These are phyloP conservation scores for Coprinellus aureogranulatus DNA, from an alignment of 768 basidiomycete genomes.

Conservation along the genomic window DNA sequence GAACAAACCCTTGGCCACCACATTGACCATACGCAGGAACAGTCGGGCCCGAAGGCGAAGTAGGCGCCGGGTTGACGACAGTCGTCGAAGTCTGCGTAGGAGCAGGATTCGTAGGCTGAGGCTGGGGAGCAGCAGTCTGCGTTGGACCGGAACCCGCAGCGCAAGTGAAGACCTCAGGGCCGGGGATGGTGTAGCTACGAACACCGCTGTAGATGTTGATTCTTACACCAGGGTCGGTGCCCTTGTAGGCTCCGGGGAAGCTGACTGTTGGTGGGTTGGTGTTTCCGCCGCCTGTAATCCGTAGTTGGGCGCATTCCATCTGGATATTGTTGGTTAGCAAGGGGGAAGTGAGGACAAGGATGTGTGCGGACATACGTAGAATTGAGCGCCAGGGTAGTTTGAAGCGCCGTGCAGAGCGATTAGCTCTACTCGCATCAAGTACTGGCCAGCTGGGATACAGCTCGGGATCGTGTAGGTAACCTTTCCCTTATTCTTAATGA, in stretches of 20 bases:
- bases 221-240: slow-evolving; percentile 46
- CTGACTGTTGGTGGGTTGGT: slow-evolving; percentile 40
- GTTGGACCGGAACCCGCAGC: slow-evolving; percentile 17
- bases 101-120: slow-evolving; percentile 7
- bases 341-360: too few relatives aligned
- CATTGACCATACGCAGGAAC: slow-evolving; percentile 44
- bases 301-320: slow-evolving; percentile 48
- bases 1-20: slow-evolving; percentile 33
- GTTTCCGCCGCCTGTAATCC: slow-evolving; percentile 44
- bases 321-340: too few relatives aligned
- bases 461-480: slow-evolving; percentile 45
- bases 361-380: slow-evolving; percentile 31
- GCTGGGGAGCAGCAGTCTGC: slow-evolving; percentile 8
- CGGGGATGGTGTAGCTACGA: slow-evolving; percentile 41
- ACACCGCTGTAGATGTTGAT: slow-evolving; percentile 42
- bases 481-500: slow-evolving; percentile 50
- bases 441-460: slow-evolving; percentile 47
- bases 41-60: slow-evolving; percentile 16
- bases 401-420: slow-evolving; percentile 45
- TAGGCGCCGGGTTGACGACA: not conserved
- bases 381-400: slow-evolving; percentile 54
- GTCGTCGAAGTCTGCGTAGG: slow-evolving; percentile 13
- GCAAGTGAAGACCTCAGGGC: slow-evolving; percentile 39
- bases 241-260: slow-evolving; percentile 47
- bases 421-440: slow-evolving; percentile 49